A percentile compares a stretch with the other conserved stretches of the same genome.
These are phyloP conservation scores for Tripterygium wilfordii DNA, from an alignment of 177 flowering plant genomes.

Conservation along the genomic window DNA sequence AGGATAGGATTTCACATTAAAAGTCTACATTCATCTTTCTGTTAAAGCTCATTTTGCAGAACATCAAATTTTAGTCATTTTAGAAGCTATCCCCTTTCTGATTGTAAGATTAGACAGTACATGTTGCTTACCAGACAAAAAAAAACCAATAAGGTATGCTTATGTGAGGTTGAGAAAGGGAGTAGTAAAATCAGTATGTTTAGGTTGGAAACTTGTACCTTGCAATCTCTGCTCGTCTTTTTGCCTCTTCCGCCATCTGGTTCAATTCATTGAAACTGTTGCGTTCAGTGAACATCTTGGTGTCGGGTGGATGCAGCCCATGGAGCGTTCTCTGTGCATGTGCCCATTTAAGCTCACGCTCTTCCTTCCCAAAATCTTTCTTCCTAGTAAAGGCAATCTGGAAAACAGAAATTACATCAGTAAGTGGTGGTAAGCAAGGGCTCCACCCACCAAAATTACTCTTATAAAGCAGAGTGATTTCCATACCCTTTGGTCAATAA, in stretches of 20 bases:
- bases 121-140: no score
- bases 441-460: not conserved
- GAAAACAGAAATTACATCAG: slow-evolving; percentile 6
- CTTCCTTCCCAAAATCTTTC: slow-evolving; percentile 86
- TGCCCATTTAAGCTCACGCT: slow-evolving; percentile 86
- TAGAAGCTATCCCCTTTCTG: no score
- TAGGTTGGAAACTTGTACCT: slow-evolving; percentile 28
- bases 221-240: slow-evolving; percentile 84
- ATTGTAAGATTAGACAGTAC: no score
- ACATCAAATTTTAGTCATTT: no score
- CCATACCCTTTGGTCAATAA: slow-evolving; percentile 81
- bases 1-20: not conserved
- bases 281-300: slow-evolving; percentile 54
- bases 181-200: no score
- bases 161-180: no score
- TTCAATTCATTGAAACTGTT: slow-evolving; percentile 50
- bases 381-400: slow-evolving; percentile 89
- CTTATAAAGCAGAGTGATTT: not conserved
- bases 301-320: slow-evolving; percentile 74
- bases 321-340: slow-evolving; percentile 88
- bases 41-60: no score
- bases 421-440: not conserved
- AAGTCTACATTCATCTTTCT: no score
- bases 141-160: no score
- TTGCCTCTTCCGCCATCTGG: slow-evolving; percentile 88